Evolutionary conservation across 169 alveolate species (phyloP).

Genomic region (Pseudocohnilembus persalinus): DNA sequence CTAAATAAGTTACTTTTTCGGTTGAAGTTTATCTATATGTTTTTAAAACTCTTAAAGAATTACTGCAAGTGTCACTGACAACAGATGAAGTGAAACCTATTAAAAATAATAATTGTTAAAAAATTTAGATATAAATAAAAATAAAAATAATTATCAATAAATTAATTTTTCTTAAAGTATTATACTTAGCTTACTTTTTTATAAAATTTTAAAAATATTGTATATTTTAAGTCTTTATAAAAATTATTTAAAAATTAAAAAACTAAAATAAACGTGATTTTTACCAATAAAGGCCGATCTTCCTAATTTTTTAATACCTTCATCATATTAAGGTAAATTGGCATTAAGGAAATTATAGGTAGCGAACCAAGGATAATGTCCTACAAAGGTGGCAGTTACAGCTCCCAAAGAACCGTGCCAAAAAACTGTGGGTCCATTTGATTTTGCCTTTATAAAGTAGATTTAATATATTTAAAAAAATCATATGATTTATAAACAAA

Average conservation of each 20-base stretch:
- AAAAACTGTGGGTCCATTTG: conserved; percentile 51
- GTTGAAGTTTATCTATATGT: conserved; percentile 76
- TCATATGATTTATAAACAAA: neutral
- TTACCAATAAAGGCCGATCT: conserved; percentile 76
- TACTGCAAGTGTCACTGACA: conserved; percentile 78
- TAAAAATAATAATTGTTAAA: too few species aligned
- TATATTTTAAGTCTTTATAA: too few species aligned
- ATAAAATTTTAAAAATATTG: too few species aligned
- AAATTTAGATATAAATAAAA: too few species aligned
- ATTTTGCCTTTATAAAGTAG: neutral
- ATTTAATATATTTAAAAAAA: too few species aligned
- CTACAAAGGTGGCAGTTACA: conserved; percentile 65
- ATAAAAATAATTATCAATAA: too few species aligned
- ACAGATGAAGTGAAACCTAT: conserved; percentile 71
- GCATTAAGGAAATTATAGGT: conserved; percentile 79
- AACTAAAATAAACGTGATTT: too few species aligned
- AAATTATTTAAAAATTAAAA: too few species aligned
- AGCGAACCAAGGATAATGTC: conserved; percentile 90
- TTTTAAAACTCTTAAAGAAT: conserved; percentile 83
- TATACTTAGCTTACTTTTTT: too few species aligned
- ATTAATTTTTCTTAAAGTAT: too few species aligned
- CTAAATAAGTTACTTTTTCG: conserved; percentile 61
- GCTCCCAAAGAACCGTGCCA: conserved; percentile 79
- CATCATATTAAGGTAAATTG: conserved; percentile 68
- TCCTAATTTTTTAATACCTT: conserved; percentile 36